Conservation (phyloP, 495 filamentous ascomycete species). For the Sordaria brevicollis region DNA sequence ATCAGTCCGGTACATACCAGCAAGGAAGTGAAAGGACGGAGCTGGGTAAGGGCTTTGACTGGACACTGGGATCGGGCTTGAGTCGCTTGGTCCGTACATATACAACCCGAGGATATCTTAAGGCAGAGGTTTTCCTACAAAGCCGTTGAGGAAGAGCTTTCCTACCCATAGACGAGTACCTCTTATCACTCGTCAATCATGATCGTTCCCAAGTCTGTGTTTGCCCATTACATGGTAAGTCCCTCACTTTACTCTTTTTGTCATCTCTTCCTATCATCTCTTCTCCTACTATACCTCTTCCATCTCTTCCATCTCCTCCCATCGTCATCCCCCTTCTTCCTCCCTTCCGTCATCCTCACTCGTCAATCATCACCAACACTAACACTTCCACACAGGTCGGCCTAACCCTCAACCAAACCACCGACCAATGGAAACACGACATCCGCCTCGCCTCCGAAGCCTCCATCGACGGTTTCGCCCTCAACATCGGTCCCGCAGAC, state of each 20-base stretch:
- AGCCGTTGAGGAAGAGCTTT: neutral
- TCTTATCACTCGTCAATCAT: neutral
- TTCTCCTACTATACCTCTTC: neutral
- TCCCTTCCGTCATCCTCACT: no score
- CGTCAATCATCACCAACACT: no score
- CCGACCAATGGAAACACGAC: constrained; percentile 44
- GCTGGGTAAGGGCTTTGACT: neutral
- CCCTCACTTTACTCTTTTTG: neutral
- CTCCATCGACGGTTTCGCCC: constrained; percentile 56
- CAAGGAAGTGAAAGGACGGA: no score
- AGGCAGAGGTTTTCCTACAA: neutral
- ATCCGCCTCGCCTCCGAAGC: constrained; percentile 45
- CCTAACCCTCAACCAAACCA: constrained; percentile 28
- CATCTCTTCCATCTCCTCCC: no score
- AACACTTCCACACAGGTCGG: constrained; percentile 16
- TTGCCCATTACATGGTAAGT: constrained; percentile 31
- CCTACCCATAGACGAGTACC: neutral
- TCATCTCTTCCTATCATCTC: neutral
- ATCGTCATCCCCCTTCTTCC: no score
- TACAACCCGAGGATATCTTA: neutral
- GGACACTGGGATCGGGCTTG: neutral
- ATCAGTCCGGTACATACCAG: no score
- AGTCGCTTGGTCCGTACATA: no score
- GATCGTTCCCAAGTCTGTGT: constrained; percentile 16
- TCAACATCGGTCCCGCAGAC: constrained; percentile 49